Percentiles rank a stretch among this genome's conserved stretches.
Evolutionary conservation across 441 rosid genomes (phyloP).

Genomic region (Theobroma grandiflorum): DNA sequence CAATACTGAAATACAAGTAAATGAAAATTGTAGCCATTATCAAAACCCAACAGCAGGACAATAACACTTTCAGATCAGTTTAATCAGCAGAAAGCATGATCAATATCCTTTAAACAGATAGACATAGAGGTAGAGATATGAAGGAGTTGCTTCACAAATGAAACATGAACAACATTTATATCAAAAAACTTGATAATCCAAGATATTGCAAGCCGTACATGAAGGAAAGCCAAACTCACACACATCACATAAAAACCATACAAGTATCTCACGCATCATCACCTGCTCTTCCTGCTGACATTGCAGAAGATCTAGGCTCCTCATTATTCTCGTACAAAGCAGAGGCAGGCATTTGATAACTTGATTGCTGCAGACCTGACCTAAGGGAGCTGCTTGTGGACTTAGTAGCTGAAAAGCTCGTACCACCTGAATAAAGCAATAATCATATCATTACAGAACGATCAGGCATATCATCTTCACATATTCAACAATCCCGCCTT

Average conservation of each 20-base stretch:
- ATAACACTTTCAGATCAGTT: background rate
- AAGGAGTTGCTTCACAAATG: background rate
- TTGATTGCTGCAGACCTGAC: constrained; percentile 55
- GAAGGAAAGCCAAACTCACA: background rate
- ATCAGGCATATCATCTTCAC: background rate
- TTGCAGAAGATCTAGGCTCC: constrained; percentile 48
- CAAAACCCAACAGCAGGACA: background rate
- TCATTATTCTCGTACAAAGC: constrained; percentile 75
- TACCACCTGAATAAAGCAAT: constrained; percentile 47
- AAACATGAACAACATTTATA: background rate
- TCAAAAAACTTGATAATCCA: constrained; percentile 1
- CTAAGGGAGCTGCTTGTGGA: constrained; percentile 49
- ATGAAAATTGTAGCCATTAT: background rate
- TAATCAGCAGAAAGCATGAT: background rate
- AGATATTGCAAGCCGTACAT: background rate
- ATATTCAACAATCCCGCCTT: background rate
- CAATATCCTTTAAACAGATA: background rate
- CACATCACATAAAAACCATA: constrained; percentile 7
- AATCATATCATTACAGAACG: background rate
- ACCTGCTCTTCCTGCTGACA: constrained; percentile 49
- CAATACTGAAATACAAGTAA: background rate
- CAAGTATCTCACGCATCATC: constrained; percentile 24
- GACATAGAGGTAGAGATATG: background rate
- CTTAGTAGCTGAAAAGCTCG: constrained; percentile 51
- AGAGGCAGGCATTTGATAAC: constrained; percentile 87